Conservation (phyloP, 1,284 basidiomycete species). For the Somion occarium region DNA sequence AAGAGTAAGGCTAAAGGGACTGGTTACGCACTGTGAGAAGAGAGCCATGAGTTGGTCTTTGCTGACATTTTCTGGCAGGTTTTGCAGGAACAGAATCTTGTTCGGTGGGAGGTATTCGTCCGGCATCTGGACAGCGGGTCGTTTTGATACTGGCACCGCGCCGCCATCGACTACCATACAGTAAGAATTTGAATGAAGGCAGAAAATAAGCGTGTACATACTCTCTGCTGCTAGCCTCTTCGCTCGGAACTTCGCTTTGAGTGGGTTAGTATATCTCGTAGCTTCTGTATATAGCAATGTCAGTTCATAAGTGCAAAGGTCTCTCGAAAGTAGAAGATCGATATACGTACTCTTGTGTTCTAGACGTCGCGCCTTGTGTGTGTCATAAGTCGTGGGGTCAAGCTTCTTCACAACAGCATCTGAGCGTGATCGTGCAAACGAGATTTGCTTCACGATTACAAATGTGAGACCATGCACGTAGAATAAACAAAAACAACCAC, state of each 20-base stretch:
- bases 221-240: conserved; percentile 78
- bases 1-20: conserved; percentile 3
- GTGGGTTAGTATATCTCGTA: conserved; percentile 81
- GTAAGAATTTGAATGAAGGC: no score
- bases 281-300: conserved; percentile 64
- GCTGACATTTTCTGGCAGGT: conserved; percentile 86
- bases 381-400: conserved; percentile 62
- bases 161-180: conserved; percentile 63
- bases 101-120: conserved; percentile 99
- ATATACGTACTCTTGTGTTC: conserved; percentile 75
- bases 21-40: conserved; percentile 73
- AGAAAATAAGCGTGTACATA: conserved; percentile 35
- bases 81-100: conserved; percentile 98
- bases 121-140: conserved; percentile 90
- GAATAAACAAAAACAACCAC: conserved; percentile 16
- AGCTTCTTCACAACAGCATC: conserved; percentile 83
- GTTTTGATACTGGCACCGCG: conserved; percentile 60
- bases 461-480: conserved; percentile 1
- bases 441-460: conserved; percentile 69
- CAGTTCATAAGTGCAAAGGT: neutral
- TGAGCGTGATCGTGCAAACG: conserved; percentile 84
- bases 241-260: conserved; percentile 78
- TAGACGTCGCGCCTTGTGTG: conserved; percentile 69
- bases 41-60: conserved; percentile 86
- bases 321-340: conserved; percentile 2